Evolutionary conservation across 2,329 filamentous ascomycete genomes (phyloP).

Genomic region (Colletotrichum brevisporum): DNA sequence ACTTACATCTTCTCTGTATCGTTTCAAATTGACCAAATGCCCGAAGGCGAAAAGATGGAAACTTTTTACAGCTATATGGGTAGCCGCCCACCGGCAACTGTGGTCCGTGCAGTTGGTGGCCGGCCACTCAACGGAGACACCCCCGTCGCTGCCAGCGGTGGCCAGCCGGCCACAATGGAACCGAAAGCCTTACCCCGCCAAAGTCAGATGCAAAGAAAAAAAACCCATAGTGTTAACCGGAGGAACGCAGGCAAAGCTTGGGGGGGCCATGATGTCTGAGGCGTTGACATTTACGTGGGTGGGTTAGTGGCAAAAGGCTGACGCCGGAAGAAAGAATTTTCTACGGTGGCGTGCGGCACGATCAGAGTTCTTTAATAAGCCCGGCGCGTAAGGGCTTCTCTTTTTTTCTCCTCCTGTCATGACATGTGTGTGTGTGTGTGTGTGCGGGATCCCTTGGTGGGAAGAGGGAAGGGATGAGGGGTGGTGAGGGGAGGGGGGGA

Average conservation of each 20-base stretch:
- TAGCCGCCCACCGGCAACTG: fast-evolving
- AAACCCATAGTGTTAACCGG: neutral
- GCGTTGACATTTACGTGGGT: too few relatives aligned
- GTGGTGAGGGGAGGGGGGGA: neutral
- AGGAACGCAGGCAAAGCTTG: too few relatives aligned
- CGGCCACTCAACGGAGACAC: neutral
- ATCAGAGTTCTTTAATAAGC: neutral
- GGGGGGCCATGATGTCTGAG: too few relatives aligned
- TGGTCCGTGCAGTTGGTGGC: neutral
- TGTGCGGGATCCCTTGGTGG: neutral
- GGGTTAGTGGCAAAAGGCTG: neutral
- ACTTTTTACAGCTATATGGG: neutral
- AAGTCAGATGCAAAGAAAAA: too few relatives aligned
- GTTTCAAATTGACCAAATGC: slow-evolving; percentile 49
- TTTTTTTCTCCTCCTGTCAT: neutral
- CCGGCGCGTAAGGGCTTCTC: too few relatives aligned
- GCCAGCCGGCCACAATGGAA: too few relatives aligned
- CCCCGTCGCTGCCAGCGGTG: too few relatives aligned
- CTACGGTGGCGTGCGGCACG: neutral
- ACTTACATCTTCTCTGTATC: slow-evolving; percentile 42
- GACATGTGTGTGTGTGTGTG: neutral
- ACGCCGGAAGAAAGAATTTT: neutral
- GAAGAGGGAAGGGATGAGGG: neutral
- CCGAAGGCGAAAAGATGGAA: slow-evolving; percentile 42
- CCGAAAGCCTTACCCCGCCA: too few relatives aligned